Evolutionary conservation across 352 stramenopile genomes (phyloP).

Genomic region (Phytopythium aichiense): DNA sequence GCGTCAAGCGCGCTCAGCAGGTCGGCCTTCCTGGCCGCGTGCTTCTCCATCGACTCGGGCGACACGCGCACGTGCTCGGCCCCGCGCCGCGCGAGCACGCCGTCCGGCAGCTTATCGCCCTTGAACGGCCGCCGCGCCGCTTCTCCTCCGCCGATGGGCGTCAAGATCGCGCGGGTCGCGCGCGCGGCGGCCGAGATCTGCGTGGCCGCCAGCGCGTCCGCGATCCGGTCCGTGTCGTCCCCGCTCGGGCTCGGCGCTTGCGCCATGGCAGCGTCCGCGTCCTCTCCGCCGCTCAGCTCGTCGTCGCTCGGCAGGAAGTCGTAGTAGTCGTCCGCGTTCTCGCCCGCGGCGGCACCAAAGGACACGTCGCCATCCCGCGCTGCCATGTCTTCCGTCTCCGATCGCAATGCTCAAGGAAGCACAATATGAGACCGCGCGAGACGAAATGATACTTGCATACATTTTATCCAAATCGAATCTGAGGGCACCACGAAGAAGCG

Average conservation of each 20-base stretch:
- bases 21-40: constrained; percentile 29
- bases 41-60: constrained; percentile 23
- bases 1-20: constrained; percentile 50
- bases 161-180: constrained; percentile 19
- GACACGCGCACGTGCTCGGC: constrained; percentile 40
- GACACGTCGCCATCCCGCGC: neutral
- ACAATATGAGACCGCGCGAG: too few relatives aligned
- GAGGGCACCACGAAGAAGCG: too few relatives aligned
- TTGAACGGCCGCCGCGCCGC: constrained; percentile 3
- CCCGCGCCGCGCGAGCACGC: constrained; percentile 14
- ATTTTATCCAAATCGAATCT: too few relatives aligned
- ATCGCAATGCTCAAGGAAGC: too few relatives aligned
- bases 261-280: constrained; percentile 6
- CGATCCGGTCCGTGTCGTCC: constrained; percentile 28
- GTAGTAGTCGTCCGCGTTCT: constrained; percentile 48
- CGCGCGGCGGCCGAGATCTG: constrained; percentile 5
- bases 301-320: constrained; percentile 57
- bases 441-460: too few relatives aligned
- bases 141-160: constrained; percentile 13
- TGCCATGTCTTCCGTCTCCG: neutral
- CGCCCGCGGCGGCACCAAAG: neutral
- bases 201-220: constrained; percentile 16
- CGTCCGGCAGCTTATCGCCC: constrained; percentile 7
- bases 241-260: constrained; percentile 8
- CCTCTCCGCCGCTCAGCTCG: constrained; percentile 32